Conservation (phyloP, 768 basidiomycete species). For the Kwoniella heveanensis region DNA sequence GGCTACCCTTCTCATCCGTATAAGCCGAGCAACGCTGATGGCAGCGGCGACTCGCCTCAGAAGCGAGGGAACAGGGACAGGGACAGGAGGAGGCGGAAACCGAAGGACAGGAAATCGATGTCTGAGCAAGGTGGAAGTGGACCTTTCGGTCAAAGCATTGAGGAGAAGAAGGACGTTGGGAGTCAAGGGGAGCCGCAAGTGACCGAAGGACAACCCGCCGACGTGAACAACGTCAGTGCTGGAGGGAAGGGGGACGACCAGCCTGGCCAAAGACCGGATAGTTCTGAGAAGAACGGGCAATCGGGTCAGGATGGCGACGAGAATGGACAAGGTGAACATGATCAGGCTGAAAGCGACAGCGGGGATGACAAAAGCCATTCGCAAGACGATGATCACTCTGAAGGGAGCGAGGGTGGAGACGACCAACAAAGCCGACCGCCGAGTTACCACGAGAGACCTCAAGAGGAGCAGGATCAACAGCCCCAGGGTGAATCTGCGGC, state of each 20-base stretch:
- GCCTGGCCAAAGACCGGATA: neutral
- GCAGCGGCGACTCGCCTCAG: neutral
- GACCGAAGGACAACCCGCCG: no score
- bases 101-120: neutral
- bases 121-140: neutral
- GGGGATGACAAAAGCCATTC: neutral
- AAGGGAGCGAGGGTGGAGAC: neutral
- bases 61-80: neutral
- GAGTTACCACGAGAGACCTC: neutral
- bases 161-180: neutral
- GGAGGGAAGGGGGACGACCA: neutral
- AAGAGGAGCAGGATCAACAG: neutral
- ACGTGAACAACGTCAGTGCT: neutral
- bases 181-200: neutral
- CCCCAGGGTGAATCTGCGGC: no score
- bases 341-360: neutral
- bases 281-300: neutral
- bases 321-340: neutral
- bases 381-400: neutral
- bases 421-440: neutral
- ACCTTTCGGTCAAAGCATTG: neutral
- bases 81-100: neutral
- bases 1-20: neutral
- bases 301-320: neutral
- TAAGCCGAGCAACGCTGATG: neutral